Conservation (phyloP, 306 rosid genomes). For the Casuarina glauca region DNA sequence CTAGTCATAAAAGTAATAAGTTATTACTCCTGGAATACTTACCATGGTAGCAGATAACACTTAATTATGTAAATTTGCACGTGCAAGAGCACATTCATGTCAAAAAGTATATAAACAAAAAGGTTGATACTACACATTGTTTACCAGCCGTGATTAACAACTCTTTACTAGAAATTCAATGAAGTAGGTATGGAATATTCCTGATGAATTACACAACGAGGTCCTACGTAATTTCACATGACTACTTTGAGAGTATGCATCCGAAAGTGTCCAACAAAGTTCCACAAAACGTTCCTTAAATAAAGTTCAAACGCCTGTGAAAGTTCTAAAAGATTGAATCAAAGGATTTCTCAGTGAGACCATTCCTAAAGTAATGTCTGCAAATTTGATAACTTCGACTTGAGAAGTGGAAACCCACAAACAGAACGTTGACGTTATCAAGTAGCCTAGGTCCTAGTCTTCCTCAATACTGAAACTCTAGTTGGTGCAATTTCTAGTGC, state of each 20-base stretch:
- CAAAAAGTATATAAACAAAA: background rate
- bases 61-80: background rate
- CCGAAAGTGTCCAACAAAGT: background rate
- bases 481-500: conserved; percentile 9
- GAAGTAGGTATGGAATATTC: background rate
- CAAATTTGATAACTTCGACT: background rate
- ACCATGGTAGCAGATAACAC: background rate
- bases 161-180: background rate
- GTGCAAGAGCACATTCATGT: background rate
- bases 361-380: background rate
- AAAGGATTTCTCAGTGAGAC: background rate
- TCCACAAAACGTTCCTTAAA: background rate
- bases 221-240: background rate
- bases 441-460: background rate
- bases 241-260: background rate
- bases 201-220: background rate
- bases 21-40: background rate
- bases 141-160: background rate
- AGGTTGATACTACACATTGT: background rate
- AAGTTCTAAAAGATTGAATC: conserved; percentile 7
- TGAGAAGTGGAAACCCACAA: background rate
- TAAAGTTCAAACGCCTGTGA: background rate
- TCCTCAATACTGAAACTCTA: background rate
- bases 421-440: background rate
- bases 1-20: background rate